Evolutionary conservation across 192 early-diverging fungal species (phyloP), one percentile per base, ranked within the genome.

Genomic region (Coemansia asiatica): DNA sequence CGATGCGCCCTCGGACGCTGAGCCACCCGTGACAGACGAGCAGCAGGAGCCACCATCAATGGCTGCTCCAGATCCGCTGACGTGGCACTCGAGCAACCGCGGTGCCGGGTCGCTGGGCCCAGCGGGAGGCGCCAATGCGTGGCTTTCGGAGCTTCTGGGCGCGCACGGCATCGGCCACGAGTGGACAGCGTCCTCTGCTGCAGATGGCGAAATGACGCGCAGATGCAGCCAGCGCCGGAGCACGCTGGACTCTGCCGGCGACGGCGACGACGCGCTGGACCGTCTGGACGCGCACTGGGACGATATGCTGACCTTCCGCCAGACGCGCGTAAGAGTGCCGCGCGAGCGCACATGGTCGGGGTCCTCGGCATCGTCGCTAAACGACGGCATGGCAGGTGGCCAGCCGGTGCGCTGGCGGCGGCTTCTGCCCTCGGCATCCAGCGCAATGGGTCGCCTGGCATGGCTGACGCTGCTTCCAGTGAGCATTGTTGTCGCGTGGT

Each of bases 211-310:
- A 1, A 46, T 56, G 25, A 65, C 50, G 49, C 44, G 66, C 5
- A 55, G 64, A 54, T 66, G 71, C 56, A 72, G 63, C 26, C 69
- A 70, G 48, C 68, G 78, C 2, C 61, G 53, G 15, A 60, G 54
- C 22, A 74, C 78, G n/a, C 46, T 75, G 33, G 69, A 67, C 6
- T 72, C 78, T 4, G 13, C 47, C 1, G 56, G 50, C 19, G 63
- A 60, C 49, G 72, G 74, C 25, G 72, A 70, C 47, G 77, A 65
- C 16, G 72, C 63, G 35, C 66, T 72, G 12, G 46, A 57, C 59
- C 56, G 71, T 19, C 67, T 58, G 47, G 69, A 85, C 61, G 82
- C 84, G 47, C 81, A 85, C 65, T 85, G 84, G 84, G 82, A 85
- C 60, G 84, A 85, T 33, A 83, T 85, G 78, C 63, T 85, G 1